phyloP scores from a whole-genome alignment of 23 red algal species.

The Gracilariopsis chorda region DNA sequence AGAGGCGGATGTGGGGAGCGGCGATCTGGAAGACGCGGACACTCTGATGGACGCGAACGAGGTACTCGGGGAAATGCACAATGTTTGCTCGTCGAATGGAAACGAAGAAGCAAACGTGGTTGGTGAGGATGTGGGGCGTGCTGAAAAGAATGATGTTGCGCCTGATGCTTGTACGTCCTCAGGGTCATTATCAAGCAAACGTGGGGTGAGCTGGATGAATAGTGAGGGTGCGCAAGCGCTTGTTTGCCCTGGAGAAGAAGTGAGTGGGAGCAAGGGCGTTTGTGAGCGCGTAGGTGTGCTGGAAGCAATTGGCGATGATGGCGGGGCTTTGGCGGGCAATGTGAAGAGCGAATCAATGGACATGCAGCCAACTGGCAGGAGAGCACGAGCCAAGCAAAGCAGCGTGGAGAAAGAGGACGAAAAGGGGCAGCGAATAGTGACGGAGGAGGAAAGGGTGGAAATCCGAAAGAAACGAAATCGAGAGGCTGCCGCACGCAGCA shows the following conservation, averaged over 20 bases:
- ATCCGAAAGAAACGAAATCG: constrained; percentile 66
- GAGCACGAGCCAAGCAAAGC: neutral
- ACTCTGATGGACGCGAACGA: constrained; percentile 31
- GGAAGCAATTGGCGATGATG: neutral
- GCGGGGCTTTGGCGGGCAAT: neutral
- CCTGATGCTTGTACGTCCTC: neutral
- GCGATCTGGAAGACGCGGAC: neutral
- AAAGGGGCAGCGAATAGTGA: neutral
- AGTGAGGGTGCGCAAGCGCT: neutral
- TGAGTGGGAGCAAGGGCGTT: neutral
- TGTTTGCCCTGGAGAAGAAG: neutral
- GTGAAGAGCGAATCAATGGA: neutral
- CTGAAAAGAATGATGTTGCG: neutral
- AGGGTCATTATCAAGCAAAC: neutral
- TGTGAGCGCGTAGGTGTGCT: too few species aligned
- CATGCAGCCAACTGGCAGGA: neutral
- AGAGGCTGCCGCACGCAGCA: constrained; percentile 53
- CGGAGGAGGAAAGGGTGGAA: constrained; percentile 49
- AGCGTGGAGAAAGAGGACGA: neutral
- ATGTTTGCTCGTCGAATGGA: constrained; percentile 8
- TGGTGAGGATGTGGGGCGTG: neutral
- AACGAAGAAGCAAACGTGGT: neutral
- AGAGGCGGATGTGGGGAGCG: neutral
- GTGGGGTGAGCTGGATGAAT: neutral
- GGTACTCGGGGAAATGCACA: constrained; percentile 17